Conservation (phyloP, 2,329 filamentous ascomycete genomes). For the Ophiocordyceps australis region DNA sequence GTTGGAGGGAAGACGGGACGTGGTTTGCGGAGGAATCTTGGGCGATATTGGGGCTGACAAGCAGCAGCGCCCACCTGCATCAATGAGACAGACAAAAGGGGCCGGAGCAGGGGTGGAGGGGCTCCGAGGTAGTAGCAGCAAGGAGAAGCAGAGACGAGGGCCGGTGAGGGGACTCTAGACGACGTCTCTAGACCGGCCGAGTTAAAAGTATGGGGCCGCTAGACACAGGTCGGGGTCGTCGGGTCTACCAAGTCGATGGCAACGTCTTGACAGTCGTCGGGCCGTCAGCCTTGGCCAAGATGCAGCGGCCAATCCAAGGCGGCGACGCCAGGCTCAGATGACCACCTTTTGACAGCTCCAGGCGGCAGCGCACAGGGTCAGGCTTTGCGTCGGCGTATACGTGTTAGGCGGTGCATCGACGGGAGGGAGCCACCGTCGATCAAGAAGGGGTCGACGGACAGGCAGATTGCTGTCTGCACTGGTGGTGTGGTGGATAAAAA, state of each 20-base stretch:
- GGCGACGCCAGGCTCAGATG: slow-evolving; percentile 1
- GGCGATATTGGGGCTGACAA: slow-evolving; percentile 54
- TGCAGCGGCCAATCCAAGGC: not conserved
- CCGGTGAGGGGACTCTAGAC: not conserved
- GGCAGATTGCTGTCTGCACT: too few species aligned
- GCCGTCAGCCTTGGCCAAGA: not conserved
- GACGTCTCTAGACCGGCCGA: not conserved
- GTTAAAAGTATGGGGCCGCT: not conserved
- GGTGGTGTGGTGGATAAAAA: too few species aligned
- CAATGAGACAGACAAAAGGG: slow-evolving; percentile 11
- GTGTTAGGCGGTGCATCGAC: too few species aligned
- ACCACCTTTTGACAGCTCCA: too few species aligned
- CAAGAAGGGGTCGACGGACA: too few species aligned
- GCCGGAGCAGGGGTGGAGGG: slow-evolving; percentile 6
- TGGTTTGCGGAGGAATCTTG: slow-evolving; percentile 70
- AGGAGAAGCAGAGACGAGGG: not conserved
- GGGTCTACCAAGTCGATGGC: not conserved
- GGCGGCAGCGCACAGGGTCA: too few species aligned
- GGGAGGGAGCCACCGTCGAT: too few species aligned
- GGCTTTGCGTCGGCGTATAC: too few species aligned
- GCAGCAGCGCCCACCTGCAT: slow-evolving; percentile 53
- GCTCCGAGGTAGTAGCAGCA: slow-evolving; percentile 6
- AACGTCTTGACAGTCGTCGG: too few species aligned
- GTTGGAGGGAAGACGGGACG: slow-evolving; percentile 56
- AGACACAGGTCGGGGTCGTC: not conserved